A percentile compares a stretch with the other conserved stretches of the same genome.
Evolutionary conservation across 371 early-diverging fungal species (phyloP).

Genomic region (Rhizomucor miehei): DNA sequence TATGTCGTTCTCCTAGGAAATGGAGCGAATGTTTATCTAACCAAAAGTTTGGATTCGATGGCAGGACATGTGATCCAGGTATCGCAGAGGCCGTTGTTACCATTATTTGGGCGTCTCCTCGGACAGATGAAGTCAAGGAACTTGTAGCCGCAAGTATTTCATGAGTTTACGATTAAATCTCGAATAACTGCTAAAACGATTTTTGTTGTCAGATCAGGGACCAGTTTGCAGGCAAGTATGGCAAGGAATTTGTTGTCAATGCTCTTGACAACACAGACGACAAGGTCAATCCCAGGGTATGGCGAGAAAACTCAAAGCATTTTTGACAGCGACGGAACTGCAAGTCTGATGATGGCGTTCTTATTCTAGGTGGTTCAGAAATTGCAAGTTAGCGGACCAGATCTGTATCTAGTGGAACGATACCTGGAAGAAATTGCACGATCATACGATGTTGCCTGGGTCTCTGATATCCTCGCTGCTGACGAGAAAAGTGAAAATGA

Average conservation of each 20-base stretch:
- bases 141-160: slow-evolving; percentile 49
- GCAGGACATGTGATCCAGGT: slow-evolving; percentile 76
- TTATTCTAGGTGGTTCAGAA: slow-evolving; percentile 73
- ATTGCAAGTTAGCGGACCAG: slow-evolving; percentile 77
- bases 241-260: slow-evolving; percentile 74
- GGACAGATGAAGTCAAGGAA: slow-evolving; percentile 82
- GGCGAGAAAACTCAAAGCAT: too few species aligned
- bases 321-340: too few species aligned
- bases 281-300: slow-evolving; percentile 75
- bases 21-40: too few species aligned
- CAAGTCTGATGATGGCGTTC: not conserved
- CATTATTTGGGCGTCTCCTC: slow-evolving; percentile 85
- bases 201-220: slow-evolving; percentile 56
- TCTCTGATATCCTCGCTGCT: slow-evolving; percentile 42
- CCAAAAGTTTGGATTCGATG: too few species aligned
- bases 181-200: not conserved
- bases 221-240: slow-evolving; percentile 78
- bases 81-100: slow-evolving; percentile 87
- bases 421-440: slow-evolving; percentile 90
- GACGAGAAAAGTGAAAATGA: slow-evolving; percentile 25
- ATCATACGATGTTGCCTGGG: slow-evolving; percentile 77
- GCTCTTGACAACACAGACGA: slow-evolving; percentile 77
- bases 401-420: slow-evolving; percentile 74
- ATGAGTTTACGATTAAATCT: not conserved
- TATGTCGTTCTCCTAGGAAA: not conserved